Evolutionary conservation across 164 flowering plant species (phyloP).

Genomic region (Tetracentron sinense): DNA sequence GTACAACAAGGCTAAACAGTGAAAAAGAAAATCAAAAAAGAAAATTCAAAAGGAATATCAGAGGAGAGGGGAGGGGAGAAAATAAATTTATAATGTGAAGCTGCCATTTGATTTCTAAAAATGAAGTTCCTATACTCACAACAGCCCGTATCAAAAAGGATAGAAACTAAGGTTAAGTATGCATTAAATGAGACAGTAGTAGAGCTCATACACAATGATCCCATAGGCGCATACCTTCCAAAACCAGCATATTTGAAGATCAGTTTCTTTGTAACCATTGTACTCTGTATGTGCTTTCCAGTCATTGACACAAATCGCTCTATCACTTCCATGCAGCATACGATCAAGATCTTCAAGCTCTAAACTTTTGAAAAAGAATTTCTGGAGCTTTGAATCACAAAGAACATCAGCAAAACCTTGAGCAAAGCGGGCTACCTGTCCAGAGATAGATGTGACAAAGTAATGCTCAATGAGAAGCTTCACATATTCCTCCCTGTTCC

Average conservation of each 20-base stretch:
- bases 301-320: conserved; percentile 58
- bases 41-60: background rate
- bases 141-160: background rate
- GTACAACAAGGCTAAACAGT: background rate
- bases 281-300: conserved; percentile 93
- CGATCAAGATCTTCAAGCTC: conserved; percentile 75
- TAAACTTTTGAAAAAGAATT: conserved; percentile 55
- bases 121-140: background rate
- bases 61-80: background rate
- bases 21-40: background rate
- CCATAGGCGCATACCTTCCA: conserved; percentile 66
- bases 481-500: conserved; percentile 67
- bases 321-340: conserved; percentile 76
- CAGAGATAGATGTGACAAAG: conserved; percentile 58
- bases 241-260: conserved; percentile 78
- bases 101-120: background rate
- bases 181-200: background rate
- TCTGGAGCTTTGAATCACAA: conserved; percentile 22
- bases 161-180: background rate
- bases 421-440: conserved; percentile 59
- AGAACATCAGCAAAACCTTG: conserved; percentile 79
- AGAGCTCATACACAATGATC: background rate
- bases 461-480: conserved; percentile 60
- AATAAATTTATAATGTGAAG: background rate
- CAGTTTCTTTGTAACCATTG: conserved; percentile 66